These are phyloP conservation scores for Acorus calamus DNA, from an alignment of 106 monocot genomes.

Conservation along the genomic window DNA sequence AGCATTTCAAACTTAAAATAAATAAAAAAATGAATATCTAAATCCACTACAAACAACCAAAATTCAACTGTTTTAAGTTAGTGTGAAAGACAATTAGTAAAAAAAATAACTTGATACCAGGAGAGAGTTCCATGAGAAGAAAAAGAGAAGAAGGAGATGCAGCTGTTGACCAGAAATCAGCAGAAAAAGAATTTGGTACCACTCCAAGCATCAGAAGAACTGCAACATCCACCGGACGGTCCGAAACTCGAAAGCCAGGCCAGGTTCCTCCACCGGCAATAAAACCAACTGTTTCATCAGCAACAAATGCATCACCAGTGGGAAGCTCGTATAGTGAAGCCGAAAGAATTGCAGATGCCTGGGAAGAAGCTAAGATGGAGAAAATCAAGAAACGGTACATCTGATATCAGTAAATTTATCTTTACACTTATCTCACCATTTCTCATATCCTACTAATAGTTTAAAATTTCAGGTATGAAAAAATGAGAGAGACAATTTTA, in stretches of 20 bases:
- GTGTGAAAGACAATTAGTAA: neutral
- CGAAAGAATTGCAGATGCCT: conserved; percentile 26
- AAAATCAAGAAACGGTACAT: conserved; percentile 34
- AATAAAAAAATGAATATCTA: no score
- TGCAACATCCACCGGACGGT: conserved; percentile 37
- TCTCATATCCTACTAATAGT: no score
- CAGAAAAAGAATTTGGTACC: conserved; percentile 15
- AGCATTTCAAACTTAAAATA: no score
- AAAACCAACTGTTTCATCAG: conserved; percentile 13
- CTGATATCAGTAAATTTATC: no score
- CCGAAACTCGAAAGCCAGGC: conserved; percentile 8
- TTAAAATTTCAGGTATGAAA: conserved; percentile 28
- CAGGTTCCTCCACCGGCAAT: neutral
- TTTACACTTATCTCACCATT: no score
- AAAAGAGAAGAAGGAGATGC: conserved; percentile 9
- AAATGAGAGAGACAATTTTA: conserved; percentile 25
- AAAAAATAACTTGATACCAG: conserved; percentile 3
- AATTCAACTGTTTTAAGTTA: no score
- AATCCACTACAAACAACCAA: no score
- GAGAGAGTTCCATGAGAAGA: conserved; percentile 3
- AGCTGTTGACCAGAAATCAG: conserved; percentile 4
- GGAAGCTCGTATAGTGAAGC: neutral
- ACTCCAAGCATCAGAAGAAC: conserved; percentile 25
- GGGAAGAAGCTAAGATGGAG: conserved; percentile 33
- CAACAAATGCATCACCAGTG: neutral